Evolutionary conservation across 805 yeast genomes (phyloP), one percentile per base, ranked within the genome.

Genomic region (Saccharomycopsis microspora): DNA sequence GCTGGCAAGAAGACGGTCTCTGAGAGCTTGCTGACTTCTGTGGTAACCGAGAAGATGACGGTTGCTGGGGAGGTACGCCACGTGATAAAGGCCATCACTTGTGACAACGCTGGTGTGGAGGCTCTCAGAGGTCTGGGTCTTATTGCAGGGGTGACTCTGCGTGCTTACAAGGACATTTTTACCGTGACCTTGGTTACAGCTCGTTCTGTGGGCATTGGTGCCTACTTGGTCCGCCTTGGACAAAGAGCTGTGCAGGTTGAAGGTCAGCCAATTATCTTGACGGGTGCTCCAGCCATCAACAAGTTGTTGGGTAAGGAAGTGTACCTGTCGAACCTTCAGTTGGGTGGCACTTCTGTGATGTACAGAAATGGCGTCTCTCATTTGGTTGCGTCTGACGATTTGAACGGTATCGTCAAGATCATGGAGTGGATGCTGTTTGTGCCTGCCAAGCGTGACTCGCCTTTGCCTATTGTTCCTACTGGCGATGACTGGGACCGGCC

Each of bases 181-280:
- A 93, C 99, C 27, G 79, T 89, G 51, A 90, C 98, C n/a, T 74
- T 93, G 65, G 98, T 93, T 48, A 93, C 98, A n/a, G 89, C 97
- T 72, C 82, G 99, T 75, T 89, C 97, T 45, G 99, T 93, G 60
- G 99, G 99, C 82, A 93, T 93, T 65, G 99, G 99, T 73, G 99
- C 99, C 42, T 93, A 93, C 64, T 75, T 93, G 64, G 98, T 93
- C 39, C 84, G 99, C 69, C 76, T 93, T 57, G 99, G 99, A 61
- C 97, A 93, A 75, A 84, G 99, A 74, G 95, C 97, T 40, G 89
- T 93, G 60, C 99, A 93, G 71, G 85, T 93, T 59, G 97, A 93
- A 66, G 98, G 98, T 40, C 97, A 93, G 69, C 98, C 99, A 48
- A 87, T 93, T 58, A 90, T 93, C 57, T 80, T 93, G 62, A 93